These are phyloP conservation scores for Globisporangium takayamanum DNA, from an alignment of 352 stramenopile genomes.

Conservation along the genomic window DNA sequence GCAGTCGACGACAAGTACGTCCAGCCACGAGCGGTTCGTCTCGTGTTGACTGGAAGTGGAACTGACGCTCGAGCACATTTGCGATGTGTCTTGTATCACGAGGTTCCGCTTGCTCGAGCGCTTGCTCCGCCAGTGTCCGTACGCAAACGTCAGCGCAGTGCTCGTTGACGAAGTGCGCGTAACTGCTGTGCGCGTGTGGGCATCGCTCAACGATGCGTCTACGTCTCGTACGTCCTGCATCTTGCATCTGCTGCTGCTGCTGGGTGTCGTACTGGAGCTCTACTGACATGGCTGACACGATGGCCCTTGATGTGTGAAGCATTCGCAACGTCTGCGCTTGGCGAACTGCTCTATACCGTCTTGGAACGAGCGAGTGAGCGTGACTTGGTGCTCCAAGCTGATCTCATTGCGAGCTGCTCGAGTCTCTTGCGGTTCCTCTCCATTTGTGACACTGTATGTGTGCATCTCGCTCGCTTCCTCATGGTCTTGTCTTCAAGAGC, in stretches of 20 bases:
- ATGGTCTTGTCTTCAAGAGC: neutral
- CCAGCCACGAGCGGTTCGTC: neutral
- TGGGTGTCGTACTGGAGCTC: neutral
- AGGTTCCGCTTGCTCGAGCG: slow-evolving; percentile 47
- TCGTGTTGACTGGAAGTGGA: neutral
- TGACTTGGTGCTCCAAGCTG: slow-evolving; percentile 48
- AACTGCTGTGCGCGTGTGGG: slow-evolving; percentile 39
- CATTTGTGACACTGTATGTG: slow-evolving; percentile 55
- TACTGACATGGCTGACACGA: neutral
- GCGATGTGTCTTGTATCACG: neutral
- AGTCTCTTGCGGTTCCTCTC: slow-evolving; percentile 58
- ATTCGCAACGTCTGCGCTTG: slow-evolving; percentile 15
- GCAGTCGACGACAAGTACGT: slow-evolving; percentile 27
- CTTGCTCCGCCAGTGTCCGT: slow-evolving; percentile 51
- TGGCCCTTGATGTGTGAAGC: slow-evolving; percentile 1
- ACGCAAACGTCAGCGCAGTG: slow-evolving; percentile 61
- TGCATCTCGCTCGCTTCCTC: neutral
- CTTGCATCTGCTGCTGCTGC: no score
- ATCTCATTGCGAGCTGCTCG: slow-evolving; percentile 58
- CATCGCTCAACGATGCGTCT: slow-evolving; percentile 7
- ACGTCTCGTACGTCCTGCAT: slow-evolving; percentile 24
- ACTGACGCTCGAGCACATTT: neutral
- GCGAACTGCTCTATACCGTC: slow-evolving; percentile 24
- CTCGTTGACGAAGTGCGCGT: slow-evolving; percentile 54
- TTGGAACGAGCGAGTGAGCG: slow-evolving; percentile 41